These are phyloP conservation scores for Fusarium equiseti DNA, from an alignment of 2,329 filamentous ascomycete genomes.

Conservation along the genomic window DNA sequence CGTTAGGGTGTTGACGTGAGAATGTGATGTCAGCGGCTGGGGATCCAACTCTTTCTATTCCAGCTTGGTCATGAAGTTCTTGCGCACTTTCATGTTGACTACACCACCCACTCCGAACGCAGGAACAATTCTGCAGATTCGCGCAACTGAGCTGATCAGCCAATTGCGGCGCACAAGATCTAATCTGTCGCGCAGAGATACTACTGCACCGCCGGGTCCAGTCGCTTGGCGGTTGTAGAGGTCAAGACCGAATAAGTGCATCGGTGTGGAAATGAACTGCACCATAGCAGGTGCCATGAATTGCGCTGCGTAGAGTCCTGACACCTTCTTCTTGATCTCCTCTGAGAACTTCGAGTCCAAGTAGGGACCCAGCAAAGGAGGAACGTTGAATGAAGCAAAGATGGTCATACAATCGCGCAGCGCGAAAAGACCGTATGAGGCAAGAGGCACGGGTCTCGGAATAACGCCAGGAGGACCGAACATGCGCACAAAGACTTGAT, in stretches of 20 bases:
- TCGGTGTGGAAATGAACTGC: constrained; percentile 83
- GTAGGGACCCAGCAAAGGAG: constrained; percentile 78
- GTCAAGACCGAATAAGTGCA: constrained; percentile 88
- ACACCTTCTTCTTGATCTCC: constrained; percentile 59
- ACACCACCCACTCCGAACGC: constrained; percentile 91
- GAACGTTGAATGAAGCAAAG: constrained; percentile 92
- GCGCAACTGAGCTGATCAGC: constrained; percentile 76
- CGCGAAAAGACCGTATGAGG: constrained; percentile 83
- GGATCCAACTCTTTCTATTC: constrained; percentile 47
- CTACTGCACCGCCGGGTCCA: constrained; percentile 42
- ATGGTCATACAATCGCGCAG: constrained; percentile 88
- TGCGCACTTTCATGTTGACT: constrained; percentile 80
- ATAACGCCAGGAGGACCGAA: constrained; percentile 73
- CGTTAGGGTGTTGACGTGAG: background rate
- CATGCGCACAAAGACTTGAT: constrained; percentile 84
- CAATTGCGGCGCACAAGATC: constrained; percentile 79
- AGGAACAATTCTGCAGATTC: constrained; percentile 87
- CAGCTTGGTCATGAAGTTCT: constrained; percentile 73
- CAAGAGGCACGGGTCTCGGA: constrained; percentile 71
- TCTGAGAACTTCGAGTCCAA: constrained; percentile 68
- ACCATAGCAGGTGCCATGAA: constrained; percentile 83
- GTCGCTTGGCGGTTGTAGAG: constrained; percentile 78
- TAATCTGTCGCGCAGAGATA: constrained; percentile 70
- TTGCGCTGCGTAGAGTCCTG: constrained; percentile 76
- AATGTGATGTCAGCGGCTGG: background rate